Conservation (phyloP, 1,139 yeast species). For the Waltiozyma sp. region DNA sequence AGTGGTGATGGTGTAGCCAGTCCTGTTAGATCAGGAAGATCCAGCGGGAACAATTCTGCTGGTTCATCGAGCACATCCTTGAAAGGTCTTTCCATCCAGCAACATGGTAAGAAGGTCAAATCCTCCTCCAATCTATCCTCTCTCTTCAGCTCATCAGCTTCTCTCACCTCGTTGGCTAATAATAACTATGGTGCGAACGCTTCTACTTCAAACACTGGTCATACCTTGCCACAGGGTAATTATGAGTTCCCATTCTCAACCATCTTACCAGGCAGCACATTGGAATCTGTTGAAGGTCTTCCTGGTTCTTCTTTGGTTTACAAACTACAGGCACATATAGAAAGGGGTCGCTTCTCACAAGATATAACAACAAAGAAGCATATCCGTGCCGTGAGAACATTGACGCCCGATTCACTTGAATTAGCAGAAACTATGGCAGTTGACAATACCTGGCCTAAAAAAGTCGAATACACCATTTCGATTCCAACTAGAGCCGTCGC, state of each 20-base stretch:
- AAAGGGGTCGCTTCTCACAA: constrained; percentile 67
- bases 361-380: constrained; percentile 61
- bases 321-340: constrained; percentile 68
- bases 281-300: constrained; percentile 86
- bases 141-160: constrained; percentile 18
- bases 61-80: constrained; percentile 15
- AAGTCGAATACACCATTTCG: constrained; percentile 81
- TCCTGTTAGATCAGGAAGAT: background rate
- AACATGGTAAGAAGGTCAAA: constrained; percentile 14
- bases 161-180: constrained; percentile 16
- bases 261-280: constrained; percentile 71
- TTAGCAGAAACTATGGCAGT: constrained; percentile 87
- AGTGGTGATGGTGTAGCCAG: background rate
- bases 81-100: constrained; percentile 4
- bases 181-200: constrained; percentile 12
- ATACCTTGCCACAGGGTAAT: constrained; percentile 54
- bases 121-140: constrained; percentile 18
- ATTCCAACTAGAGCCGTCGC: constrained; percentile 87
- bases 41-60: constrained; percentile 7
- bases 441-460: constrained; percentile 92
- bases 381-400: constrained; percentile 75
- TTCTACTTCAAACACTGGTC: background rate
- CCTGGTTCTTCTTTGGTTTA: constrained; percentile 79
- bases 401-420: constrained; percentile 82
- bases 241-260: constrained; percentile 88